Percentiles rank a stretch among this genome's conserved stretches.
Evolutionary conservation across 1,139 yeast genomes (phyloP).

Genomic region (Pichia sp.): DNA sequence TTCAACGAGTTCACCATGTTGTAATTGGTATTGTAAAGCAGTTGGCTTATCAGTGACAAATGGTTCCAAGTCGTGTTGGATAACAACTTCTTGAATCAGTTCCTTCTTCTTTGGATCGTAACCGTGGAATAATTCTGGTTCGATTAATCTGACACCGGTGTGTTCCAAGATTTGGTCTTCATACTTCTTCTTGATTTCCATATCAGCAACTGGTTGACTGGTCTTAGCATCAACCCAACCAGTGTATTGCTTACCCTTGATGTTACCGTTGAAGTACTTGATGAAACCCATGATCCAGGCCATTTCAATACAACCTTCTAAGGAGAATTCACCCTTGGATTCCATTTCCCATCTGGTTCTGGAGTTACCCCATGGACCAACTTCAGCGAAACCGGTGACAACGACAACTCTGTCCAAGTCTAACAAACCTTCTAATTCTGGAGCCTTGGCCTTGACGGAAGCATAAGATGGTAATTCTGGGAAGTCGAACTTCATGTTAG

Average conservation of each 20-base stretch:
- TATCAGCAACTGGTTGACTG: conserved; percentile 89
- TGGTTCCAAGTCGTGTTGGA: conserved; percentile 94
- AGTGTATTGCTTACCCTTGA: conserved; percentile 84
- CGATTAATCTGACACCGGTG: conserved; percentile 94
- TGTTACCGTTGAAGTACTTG: conserved; percentile 82
- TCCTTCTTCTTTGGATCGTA: conserved; percentile 94
- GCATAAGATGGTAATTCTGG: conserved; percentile 80
- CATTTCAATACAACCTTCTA: conserved; percentile 98
- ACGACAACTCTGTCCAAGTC: conserved; percentile 91
- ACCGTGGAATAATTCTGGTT: conserved; percentile 91
- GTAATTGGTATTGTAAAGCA: conserved; percentile 90
- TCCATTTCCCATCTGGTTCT: conserved; percentile 99
- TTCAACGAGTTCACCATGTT: conserved; percentile 94
- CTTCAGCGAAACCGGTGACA: conserved; percentile 97
- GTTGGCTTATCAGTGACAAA: conserved; percentile 95
- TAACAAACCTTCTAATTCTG: conserved; percentile 85
- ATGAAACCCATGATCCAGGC: conserved; percentile 99
- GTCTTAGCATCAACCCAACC: conserved; percentile 99
- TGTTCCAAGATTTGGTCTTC: conserved; percentile 88
- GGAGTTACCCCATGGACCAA: conserved; percentile 99
- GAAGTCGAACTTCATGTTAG: conserved; percentile 93
- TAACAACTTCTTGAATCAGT: conserved; percentile 90
- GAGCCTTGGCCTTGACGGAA: conserved; percentile 66
- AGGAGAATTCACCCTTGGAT: conserved; percentile 90
- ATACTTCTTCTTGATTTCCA: conserved; percentile 87